These are phyloP conservation scores for Alternaria novae-zelandiae DNA, from an alignment of 2,329 filamentous ascomycete species.

Conservation along the genomic window DNA sequence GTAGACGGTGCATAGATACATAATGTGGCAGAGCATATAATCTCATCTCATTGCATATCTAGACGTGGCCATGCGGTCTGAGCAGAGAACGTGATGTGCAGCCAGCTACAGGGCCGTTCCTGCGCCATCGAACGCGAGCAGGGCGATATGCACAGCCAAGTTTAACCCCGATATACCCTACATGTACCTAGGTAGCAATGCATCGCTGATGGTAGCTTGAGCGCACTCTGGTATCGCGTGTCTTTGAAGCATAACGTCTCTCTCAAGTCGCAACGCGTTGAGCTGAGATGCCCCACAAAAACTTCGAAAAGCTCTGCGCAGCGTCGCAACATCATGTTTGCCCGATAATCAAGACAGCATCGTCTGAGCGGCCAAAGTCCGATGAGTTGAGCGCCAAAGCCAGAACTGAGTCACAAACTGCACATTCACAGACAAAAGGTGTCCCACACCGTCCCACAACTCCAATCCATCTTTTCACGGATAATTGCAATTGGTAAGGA, in stretches of 20 bases:
- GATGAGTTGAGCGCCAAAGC: too few relatives aligned
- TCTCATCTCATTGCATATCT: slow-evolving; percentile 14
- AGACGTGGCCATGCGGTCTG: not conserved
- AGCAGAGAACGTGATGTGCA: not conserved
- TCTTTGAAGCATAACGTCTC: not conserved
- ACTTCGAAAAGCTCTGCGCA: not conserved
- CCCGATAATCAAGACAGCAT: not conserved
- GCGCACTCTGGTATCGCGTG: not conserved
- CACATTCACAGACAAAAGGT: slow-evolving; percentile 16
- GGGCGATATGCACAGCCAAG: not conserved
- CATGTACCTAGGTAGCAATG: too few relatives aligned
- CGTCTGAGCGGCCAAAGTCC: not conserved
- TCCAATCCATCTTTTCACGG: slow-evolving; percentile 52
- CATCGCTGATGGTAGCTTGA: too few relatives aligned
- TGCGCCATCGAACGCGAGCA: not conserved
- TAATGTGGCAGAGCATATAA: slow-evolving; percentile 1
- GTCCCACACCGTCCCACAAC: slow-evolving; percentile 53
- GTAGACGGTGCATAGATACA: not conserved
- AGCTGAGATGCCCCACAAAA: not conserved
- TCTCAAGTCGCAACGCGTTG: not conserved
- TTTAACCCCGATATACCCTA: not conserved
- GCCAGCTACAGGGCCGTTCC: not conserved
- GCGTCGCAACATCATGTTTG: not conserved
- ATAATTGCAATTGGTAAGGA: slow-evolving; percentile 49
- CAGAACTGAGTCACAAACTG: too few relatives aligned